Base-by-base conservation (phyloP, 208 protist genomes). In the Trypanosoma rangeli region DNA sequence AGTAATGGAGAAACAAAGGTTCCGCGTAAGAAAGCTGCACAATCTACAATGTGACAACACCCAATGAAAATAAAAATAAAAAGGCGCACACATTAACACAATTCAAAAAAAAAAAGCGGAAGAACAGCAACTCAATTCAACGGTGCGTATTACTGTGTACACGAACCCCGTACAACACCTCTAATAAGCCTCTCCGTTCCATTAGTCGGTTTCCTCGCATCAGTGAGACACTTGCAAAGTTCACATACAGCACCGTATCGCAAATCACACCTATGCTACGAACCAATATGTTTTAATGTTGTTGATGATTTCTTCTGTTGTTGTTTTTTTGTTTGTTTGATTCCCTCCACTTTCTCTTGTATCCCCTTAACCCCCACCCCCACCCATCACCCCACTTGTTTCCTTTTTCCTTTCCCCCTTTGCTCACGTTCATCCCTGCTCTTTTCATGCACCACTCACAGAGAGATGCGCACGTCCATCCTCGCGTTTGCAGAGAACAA, bases 31-130 rank as follows among this genome's bases (percentile, higher is more conserved):
- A 53, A 18, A 53, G 49, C 1, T 53, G 49, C 49, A 8, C 24
- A 9, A 53, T 53, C 1, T 24, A 26, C 8, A 53, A 53, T 53
- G 2, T 24, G 3, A 24, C 16, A 28, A 1, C 9, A 53, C n/a
- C 16, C 3, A 50, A 70, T 35, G 24, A 60, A 46, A 29, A 64
- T 64, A 7, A 37, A 7, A 37, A 7, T 37, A 37, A 37, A 37
- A 7, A 37, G 7, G 33, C 33, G 4, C 33, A 37, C 33, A 37
- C 4, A 37, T 8, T 18, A 37, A 37, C 33, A 37, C 33, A 37
- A 37, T 7, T 2, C 64, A 42, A 35, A 46, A 71, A 70, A 60
- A 8, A 67, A 59, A 18, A 59, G 20, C 28, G 37, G 12, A 53
- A 53, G n/a, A 18, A 20, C 9, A 53, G 24, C 9, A 53, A 9